Evolutionary conservation across 768 basidiomycete species (phyloP), one percentile per base, ranked within the genome.

Genomic region (Phallus indusiatus): DNA sequence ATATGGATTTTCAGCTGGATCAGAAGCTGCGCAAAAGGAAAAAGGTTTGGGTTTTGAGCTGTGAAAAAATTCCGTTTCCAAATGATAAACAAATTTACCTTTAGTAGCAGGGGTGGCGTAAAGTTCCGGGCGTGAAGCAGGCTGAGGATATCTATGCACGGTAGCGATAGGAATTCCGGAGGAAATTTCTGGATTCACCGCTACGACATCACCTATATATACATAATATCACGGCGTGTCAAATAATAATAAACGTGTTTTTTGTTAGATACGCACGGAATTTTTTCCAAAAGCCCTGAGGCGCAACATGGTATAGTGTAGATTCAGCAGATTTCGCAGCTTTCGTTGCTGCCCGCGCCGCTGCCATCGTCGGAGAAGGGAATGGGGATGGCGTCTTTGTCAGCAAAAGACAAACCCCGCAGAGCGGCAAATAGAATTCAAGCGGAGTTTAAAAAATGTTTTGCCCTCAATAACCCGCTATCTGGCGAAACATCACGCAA

Each of bases 211-310:
- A 59, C 91, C 93, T 95, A 73, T 35, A 47, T 95, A 73, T 35
- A 47, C 11, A 52, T 52, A 63, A 28, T 28, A 28, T 28, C 28
- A 28, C 28, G 28, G 28, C 28, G 28, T 28, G 28, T 28, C 28
- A 3, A n/a, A 62, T 18, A 46, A 46, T 28, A 18, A 47, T 47
- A 28, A 56, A n/a, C 35, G 10, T 12, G 21, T 47, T 20, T 16
- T n/a, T 57, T 5, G 12, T 48, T 16, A 10, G 28, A 6, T 17
- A 78, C 90, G 61, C 65, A 93, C 93, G 83, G 68, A 96, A 92
- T 76, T 88, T 92, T 82, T 94, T 95, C 94, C 94, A 95, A 71
- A 95, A 94, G 9, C 94, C 93, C 72, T 86, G 84, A 22, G 88
- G 85, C 66, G 81, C 83, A 66, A 92, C 81, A 69, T 96, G 94